Evolutionary conservation across 331 rosid species (phyloP).

Genomic region (Pyrus hybrid): DNA sequence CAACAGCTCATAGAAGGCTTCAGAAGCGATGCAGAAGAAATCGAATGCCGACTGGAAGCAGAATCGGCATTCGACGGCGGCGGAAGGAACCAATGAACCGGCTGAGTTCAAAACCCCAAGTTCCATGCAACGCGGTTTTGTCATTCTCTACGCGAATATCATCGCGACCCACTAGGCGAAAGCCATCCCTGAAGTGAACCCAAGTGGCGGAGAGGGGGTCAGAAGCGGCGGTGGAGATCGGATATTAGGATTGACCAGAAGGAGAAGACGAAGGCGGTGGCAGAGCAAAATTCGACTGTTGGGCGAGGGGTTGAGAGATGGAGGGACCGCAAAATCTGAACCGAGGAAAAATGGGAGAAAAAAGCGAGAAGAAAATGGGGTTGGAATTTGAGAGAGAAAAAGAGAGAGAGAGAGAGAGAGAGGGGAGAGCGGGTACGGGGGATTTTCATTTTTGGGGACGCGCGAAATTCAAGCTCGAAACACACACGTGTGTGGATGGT

Average conservation of each 20-base stretch:
- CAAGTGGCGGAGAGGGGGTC: slow-evolving; percentile 22
- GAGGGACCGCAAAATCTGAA: background rate
- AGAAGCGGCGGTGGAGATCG: background rate
- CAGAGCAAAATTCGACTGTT: slow-evolving; percentile 10
- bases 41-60: slow-evolving; percentile 53
- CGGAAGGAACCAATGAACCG: slow-evolving; percentile 42
- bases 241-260: slow-evolving; percentile 11
- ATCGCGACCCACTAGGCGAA: slow-evolving; percentile 24
- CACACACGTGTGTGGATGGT: slow-evolving; percentile 46
- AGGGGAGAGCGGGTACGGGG: background rate
- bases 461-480: slow-evolving; percentile 30
- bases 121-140: slow-evolving; percentile 32
- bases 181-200: slow-evolving; percentile 35
- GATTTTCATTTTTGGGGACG: background rate
- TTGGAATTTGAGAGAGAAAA: slow-evolving; percentile 5
- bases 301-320: background rate
- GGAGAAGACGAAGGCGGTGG: background rate
- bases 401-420: slow-evolving; percentile 2
- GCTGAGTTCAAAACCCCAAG: slow-evolving; percentile 38
- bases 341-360: background rate
- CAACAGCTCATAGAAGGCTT: slow-evolving; percentile 27
- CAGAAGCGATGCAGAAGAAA: slow-evolving; percentile 35
- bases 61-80: slow-evolving; percentile 57
- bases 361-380: background rate
- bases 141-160: slow-evolving; percentile 31